Conservation (phyloP, 2,329 filamentous ascomycete genomes). For the Penicillium sclerotiorum region DNA sequence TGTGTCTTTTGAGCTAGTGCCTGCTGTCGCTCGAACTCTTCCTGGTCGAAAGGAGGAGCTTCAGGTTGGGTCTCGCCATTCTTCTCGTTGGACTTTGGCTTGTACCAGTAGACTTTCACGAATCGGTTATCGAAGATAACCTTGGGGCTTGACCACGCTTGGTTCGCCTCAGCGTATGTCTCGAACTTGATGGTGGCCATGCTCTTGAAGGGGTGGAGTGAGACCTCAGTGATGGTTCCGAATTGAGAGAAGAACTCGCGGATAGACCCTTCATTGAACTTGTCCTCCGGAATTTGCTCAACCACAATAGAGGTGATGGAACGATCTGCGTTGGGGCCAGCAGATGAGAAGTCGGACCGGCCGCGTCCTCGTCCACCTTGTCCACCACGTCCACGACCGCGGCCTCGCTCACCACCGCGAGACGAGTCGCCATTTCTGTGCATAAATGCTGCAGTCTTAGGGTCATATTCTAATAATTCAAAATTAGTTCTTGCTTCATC, state of each 20-base stretch:
- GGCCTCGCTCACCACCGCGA: slow-evolving; percentile 40
- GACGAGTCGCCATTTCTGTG: slow-evolving; percentile 27
- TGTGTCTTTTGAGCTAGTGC: slow-evolving; percentile 59
- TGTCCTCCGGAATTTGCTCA: slow-evolving; percentile 63
- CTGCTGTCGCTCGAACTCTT: slow-evolving; percentile 58
- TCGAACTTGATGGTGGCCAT: slow-evolving; percentile 60
- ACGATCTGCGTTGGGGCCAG: slow-evolving; percentile 56
- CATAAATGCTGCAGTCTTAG: slow-evolving; percentile 51
- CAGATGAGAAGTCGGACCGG: slow-evolving; percentile 57
- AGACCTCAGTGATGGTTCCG: slow-evolving; percentile 58
- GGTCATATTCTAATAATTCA: slow-evolving; percentile 55
- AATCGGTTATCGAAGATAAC: slow-evolving; percentile 66
- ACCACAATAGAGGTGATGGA: slow-evolving; percentile 60
- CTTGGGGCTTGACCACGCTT: slow-evolving; percentile 63
- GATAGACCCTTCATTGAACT: slow-evolving; percentile 56
- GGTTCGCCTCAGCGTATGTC: slow-evolving; percentile 53
- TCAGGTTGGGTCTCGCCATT: slow-evolving; percentile 34
- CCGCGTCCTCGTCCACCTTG: slow-evolving; percentile 42
- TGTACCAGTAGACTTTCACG: slow-evolving; percentile 66
- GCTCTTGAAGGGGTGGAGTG: slow-evolving; percentile 56
- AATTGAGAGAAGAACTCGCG: slow-evolving; percentile 62
- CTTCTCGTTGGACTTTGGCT: slow-evolving; percentile 42
- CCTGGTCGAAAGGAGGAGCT: slow-evolving; percentile 54
- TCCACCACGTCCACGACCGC: slow-evolving; percentile 48
- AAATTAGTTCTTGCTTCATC: background rate